Percentiles rank a stretch among this genome's conserved stretches.
phyloP scores from a whole-genome alignment of 2,329 filamentous ascomycete species.

The Drechslerella coelobrocha region DNA sequence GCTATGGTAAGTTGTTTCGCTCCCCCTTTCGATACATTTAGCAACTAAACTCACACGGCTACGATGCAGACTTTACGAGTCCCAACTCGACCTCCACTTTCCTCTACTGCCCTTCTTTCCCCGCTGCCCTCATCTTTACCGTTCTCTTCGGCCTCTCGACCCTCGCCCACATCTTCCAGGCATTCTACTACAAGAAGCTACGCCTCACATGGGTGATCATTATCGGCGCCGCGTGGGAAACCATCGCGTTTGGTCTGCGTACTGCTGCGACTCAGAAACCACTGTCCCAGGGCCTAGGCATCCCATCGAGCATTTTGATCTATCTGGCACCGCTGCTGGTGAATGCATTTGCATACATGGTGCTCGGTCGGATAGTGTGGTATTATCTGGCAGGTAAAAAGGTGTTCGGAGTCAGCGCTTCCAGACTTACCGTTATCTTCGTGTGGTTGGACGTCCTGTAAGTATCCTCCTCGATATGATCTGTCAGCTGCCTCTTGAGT shows the following conservation, averaged over 20 bases:
- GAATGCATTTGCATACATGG: slow-evolving; percentile 57
- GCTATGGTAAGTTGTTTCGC: slow-evolving; percentile 21
- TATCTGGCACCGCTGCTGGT: slow-evolving; percentile 57
- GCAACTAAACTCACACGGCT: not conserved
- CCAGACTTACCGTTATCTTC: slow-evolving; percentile 61
- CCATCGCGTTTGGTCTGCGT: slow-evolving; percentile 59
- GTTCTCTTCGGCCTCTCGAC: slow-evolving; percentile 57
- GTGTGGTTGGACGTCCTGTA: slow-evolving; percentile 62
- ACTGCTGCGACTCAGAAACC: slow-evolving; percentile 59
- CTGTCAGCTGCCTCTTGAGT: not conserved
- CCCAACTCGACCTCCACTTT: slow-evolving; percentile 52
- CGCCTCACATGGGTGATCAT: slow-evolving; percentile 61
- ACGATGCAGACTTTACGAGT: slow-evolving; percentile 24
- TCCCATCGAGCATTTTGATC: slow-evolving; percentile 59
- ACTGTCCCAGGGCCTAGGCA: slow-evolving; percentile 56
- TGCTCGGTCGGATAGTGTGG: slow-evolving; percentile 56
- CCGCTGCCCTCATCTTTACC: slow-evolving; percentile 57
- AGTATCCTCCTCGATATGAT: slow-evolving; percentile 17
- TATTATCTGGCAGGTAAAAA: slow-evolving; percentile 58
- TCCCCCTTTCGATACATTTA: not conserved
- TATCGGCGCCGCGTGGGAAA: slow-evolving; percentile 61
- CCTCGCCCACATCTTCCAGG: slow-evolving; percentile 57
- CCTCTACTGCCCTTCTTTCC: slow-evolving; percentile 58
- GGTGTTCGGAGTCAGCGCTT: slow-evolving; percentile 56
- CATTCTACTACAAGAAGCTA: slow-evolving; percentile 57